Conservation (phyloP, 768 basidiomycete species). For the Myochromella boudieri region DNA sequence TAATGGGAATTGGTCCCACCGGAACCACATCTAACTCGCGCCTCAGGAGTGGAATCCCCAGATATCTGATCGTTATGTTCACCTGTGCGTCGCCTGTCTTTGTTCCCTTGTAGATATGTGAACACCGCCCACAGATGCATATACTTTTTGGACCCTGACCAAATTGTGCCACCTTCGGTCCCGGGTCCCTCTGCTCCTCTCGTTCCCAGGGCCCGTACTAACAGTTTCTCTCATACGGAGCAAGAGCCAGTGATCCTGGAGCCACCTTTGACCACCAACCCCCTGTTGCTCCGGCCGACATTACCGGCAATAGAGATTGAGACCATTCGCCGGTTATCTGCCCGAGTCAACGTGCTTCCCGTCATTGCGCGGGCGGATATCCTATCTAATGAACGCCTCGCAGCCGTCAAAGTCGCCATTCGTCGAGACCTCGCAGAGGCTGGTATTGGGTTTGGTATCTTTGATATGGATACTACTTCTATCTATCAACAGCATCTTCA, state of each 20-base stretch:
- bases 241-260: conserved; percentile 78
- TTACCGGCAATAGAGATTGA: conserved; percentile 71
- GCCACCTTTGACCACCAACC: conserved; percentile 74
- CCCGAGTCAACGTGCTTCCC: conserved; percentile 84
- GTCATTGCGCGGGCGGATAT: conserved; percentile 82
- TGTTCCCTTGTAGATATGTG: conserved; percentile 17
- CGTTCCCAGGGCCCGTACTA: conserved; percentile 65
- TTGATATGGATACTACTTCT: conserved; percentile 71
- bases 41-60: conserved; percentile 69
- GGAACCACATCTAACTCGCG: conserved; percentile 18
- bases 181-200: conserved; percentile 66
- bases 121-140: conserved; percentile 57
- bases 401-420: conserved; percentile 77
- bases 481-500: conserved; percentile 44
- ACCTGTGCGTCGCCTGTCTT: conserved; percentile 56
- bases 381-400: conserved; percentile 78
- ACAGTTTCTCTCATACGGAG: conserved; percentile 71
- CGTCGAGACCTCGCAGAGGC: conserved; percentile 79
- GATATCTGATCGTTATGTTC: conserved; percentile 75
- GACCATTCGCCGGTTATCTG: conserved; percentile 77
- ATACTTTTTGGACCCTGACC: conserved; percentile 85
- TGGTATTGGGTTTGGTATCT: conserved; percentile 88
- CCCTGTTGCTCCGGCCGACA: conserved; percentile 63
- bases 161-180: conserved; percentile 70
- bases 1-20: conserved; percentile 19